phyloP scores from a whole-genome alignment of 1,139 yeast species.

The Candida sp. region DNA sequence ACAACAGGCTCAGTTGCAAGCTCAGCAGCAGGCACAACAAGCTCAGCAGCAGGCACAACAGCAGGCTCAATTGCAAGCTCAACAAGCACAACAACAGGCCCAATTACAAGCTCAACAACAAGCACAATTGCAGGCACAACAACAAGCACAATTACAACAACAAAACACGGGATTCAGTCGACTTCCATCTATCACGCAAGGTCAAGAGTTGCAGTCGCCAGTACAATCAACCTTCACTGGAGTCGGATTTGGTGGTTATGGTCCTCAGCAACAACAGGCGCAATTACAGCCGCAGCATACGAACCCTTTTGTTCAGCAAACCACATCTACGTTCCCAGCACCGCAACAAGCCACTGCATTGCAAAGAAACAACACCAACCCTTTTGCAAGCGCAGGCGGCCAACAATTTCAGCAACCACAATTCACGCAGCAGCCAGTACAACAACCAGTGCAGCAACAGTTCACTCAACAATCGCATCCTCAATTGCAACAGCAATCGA shows the following conservation, averaged over 20 bases:
- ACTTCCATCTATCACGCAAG: slow-evolving; percentile 18
- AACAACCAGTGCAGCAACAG: slow-evolving; percentile 12
- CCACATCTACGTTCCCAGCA: slow-evolving; percentile 19
- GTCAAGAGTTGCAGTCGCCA: slow-evolving; percentile 17
- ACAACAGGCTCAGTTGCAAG: slow-evolving; percentile 6
- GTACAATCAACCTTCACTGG: slow-evolving; percentile 48
- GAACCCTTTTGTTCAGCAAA: slow-evolving; percentile 28
- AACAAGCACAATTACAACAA: slow-evolving; percentile 14
- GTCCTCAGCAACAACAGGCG: slow-evolving; percentile 26
- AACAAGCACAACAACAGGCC: slow-evolving; percentile 12
- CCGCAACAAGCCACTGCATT: slow-evolving; percentile 20
- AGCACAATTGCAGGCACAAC: slow-evolving; percentile 7
- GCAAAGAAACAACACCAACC: slow-evolving; percentile 42
- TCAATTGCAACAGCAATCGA: slow-evolving; percentile 19
- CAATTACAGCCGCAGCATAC: slow-evolving; percentile 24
- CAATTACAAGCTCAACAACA: slow-evolving; percentile 14
- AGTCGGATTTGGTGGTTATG: slow-evolving; percentile 61
- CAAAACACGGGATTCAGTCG: slow-evolving; percentile 11
- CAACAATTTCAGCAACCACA: slow-evolving; percentile 9
- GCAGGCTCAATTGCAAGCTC: slow-evolving; percentile 11
- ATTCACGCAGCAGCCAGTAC: slow-evolving; percentile 3
- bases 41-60: slow-evolving; percentile 15
- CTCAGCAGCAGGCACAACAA: slow-evolving; percentile 9
- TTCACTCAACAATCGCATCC: slow-evolving; percentile 17
- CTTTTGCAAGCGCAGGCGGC: slow-evolving; percentile 33